These are phyloP conservation scores for Ophiocordyceps camponoti-rufipedis DNA, from an alignment of 2,329 filamentous ascomycete species.

Conservation along the genomic window DNA sequence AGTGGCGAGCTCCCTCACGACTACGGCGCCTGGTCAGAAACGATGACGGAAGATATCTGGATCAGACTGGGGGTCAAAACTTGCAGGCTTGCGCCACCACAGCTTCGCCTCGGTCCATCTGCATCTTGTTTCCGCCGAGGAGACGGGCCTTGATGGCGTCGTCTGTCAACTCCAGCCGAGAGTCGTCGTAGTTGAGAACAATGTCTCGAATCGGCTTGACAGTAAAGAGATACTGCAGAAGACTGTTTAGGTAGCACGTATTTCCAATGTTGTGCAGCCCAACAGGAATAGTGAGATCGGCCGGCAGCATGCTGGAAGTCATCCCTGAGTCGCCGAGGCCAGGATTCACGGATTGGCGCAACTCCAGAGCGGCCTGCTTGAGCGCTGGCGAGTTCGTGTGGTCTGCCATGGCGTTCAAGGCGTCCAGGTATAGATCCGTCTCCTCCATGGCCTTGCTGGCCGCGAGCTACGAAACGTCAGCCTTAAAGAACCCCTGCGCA, in stretches of 20 bases:
- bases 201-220: conserved; percentile 66
- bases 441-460: conserved; percentile 10
- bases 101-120: conserved; percentile 33
- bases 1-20: conserved; percentile 52
- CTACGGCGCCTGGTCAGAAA: conserved; percentile 21
- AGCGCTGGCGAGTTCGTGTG: conserved; percentile 8
- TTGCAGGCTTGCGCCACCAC: conserved; percentile 57
- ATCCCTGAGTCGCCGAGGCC: conserved; percentile 2
- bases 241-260: conserved; percentile 93
- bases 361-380: conserved; percentile 9
- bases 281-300: conserved; percentile 47
- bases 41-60: not conserved
- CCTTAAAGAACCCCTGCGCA: not conserved
- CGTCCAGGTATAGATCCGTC: conserved; percentile 14
- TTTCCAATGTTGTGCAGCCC: conserved; percentile 90
- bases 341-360: conserved; percentile 4
- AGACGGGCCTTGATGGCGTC: conserved; percentile 45
- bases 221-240: conserved; percentile 89
- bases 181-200: conserved; percentile 55
- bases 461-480: conserved; percentile 8
- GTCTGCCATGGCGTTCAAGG: conserved; percentile 16
- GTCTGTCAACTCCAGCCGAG: conserved; percentile 49
- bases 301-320: conserved; percentile 3
- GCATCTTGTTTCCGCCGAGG: conserved; percentile 49
- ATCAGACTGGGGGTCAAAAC: conserved; percentile 13